These are phyloP conservation scores for Lactifluus echinatus DNA, from an alignment of 768 basidiomycete species.

Conservation along the genomic window DNA sequence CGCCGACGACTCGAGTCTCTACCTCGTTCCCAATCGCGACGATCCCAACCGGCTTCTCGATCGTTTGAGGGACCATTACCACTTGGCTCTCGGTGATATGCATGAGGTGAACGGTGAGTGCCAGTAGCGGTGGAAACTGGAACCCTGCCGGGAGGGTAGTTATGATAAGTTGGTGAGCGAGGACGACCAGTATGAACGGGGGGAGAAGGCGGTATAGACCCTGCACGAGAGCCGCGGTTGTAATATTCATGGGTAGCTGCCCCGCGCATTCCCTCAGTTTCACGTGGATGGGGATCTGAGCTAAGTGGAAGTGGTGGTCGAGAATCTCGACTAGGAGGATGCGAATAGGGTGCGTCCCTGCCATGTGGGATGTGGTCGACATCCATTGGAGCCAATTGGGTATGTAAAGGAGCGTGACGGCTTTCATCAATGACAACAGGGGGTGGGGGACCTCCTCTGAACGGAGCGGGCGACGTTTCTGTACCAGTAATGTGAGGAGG, in stretches of 20 bases:
- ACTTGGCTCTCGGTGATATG: conserved; percentile 44
- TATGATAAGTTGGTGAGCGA: conserved; percentile 44
- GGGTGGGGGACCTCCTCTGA: conserved; percentile 76
- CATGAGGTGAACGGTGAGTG: conserved; percentile 53
- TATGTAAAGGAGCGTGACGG: conserved; percentile 56
- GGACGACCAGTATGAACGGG: conserved; percentile 37
- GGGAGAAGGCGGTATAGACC: conserved; percentile 55
- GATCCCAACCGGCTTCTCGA: conserved; percentile 52
- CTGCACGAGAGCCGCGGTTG: conserved; percentile 41
- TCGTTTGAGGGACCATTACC: conserved; percentile 40
- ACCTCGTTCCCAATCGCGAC: conserved; percentile 51
- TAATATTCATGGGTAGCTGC: conserved; percentile 50
- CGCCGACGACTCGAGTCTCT: conserved; percentile 20
- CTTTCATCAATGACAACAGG: conserved; percentile 72
- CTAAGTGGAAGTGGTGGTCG: conserved; percentile 58
- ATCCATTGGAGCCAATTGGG: conserved; percentile 74
- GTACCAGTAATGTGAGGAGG: conserved; percentile 43
- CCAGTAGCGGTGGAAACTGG: conserved; percentile 40
- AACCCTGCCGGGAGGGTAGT: conserved; percentile 42
- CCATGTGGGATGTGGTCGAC: conserved; percentile 31
- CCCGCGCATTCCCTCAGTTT: conserved; percentile 44
- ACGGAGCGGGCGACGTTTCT: conserved; percentile 61
- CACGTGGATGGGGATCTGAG: conserved; percentile 44
- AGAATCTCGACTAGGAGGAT: conserved; percentile 37
- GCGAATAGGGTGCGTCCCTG: conserved; percentile 44